Evolutionary conservation across 768 basidiomycete genomes (phyloP), one percentile per base, ranked within the genome.

Genomic region (Tricholoma hemisulphureum): DNA sequence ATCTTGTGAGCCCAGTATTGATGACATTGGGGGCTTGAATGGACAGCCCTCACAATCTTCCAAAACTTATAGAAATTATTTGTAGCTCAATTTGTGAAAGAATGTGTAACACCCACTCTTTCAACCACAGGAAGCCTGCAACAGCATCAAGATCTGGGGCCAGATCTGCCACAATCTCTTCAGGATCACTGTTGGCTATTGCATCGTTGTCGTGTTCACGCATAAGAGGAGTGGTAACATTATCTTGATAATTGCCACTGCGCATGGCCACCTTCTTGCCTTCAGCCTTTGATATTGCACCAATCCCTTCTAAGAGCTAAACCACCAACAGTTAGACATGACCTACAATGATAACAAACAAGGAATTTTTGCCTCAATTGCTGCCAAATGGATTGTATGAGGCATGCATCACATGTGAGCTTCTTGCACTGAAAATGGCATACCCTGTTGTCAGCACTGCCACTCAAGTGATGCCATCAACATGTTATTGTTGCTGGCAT

Each of bases 211-310:
- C 41, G 13, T 43, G 21, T 23, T 43, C 20, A 23, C 20, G 21
- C 4, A 6, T 9, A 23, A 66, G 54, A 6, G 59, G 49, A 18
- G 45, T 56, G 0, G 57, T 59, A 5, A 63, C 60, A 6, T 43
- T 29, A 31, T 72, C 41, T 43, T 43, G 20, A 23, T 43, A 46
- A 6, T 46, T 46, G 23, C 43, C 9, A 46, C 43, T 10, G 9
- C 24, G 43, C 11, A 23, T 23, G 16, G 24, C 39, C 4, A 20
- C 39, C 10, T 41, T 41, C 39, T 41, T 41, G 14, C 39, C 20
- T 3, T 21, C 18, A 2, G 18, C 37, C 37, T 39, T 39, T n/a
- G n/a, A n/a, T n/a, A n/a, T n/a, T n/a, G n/a, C n/a, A n/a, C n/a
- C n/a, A n/a, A n/a, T n/a, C n/a, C n/a, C n/a, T n/a, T n/a, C n/a